Evolutionary conservation across 306 rosid genomes (phyloP), one percentile per base, ranked within the genome.

Genomic region (Castanea mollissima): DNA sequence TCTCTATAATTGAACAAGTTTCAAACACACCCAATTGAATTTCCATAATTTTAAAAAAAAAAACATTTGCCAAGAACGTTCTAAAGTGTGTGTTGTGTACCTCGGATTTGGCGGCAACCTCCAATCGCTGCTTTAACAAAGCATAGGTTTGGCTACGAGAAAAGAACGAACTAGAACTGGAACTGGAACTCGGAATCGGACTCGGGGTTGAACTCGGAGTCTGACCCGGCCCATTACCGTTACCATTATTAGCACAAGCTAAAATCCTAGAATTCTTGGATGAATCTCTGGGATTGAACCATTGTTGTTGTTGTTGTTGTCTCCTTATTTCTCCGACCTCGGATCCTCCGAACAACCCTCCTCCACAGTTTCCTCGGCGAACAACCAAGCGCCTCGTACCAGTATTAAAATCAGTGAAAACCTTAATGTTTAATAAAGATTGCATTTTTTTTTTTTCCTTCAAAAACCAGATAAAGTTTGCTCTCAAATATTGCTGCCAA

Each of bases 21-120:
- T 49, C 54, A 11, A 49, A 49, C 4, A 49, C 2, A 49, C 54
- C 54, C 14, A 49, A 49, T 11, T 49, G 54, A 49, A 49, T 10
- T 12, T 49, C 16, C 46, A 41, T 41, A 41, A 38, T 38, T 38
- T 7, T 8, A 8, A 8, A 63, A 55, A 74, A 27, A 38, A 74
- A 18, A 29, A 60, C 3, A 18, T 15, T 35, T n/a, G 49, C 31
- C 6, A 44, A 18, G 60, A 25, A 25, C 4, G 15, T 10, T 19
- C 20, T 13, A 16, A 5, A 16, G 16, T 49, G 5, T 4, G 41
- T 49, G 54, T 49, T 49, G 54, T 49, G 54, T 49, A 92, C 99
- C 99, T 95, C 99, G 0, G 97, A 89, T 86, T 91, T 90, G 23
- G 97, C 92, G 31, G 98, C 99, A 3, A 91, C 92, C 78, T 95